Evolutionary conservation across 768 basidiomycete species (phyloP).

Genomic region (Chalciporus sphaerocephalus): DNA sequence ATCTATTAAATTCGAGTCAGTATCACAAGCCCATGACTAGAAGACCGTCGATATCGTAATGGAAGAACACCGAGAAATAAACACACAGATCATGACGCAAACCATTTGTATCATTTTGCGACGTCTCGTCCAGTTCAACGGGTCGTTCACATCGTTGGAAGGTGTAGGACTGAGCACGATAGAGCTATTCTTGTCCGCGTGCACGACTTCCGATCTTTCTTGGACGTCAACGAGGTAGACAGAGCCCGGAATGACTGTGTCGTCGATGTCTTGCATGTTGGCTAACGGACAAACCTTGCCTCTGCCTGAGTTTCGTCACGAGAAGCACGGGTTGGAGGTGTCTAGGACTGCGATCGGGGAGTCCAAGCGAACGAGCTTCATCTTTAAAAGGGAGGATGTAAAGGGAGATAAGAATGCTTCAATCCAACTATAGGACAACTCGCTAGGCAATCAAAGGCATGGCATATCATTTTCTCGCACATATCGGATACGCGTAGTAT

Average conservation of each 20-base stretch:
- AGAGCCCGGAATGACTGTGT: constrained; percentile 19
- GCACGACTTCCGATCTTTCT: constrained; percentile 9
- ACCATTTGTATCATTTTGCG: constrained; percentile 13
- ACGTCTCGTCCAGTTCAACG: constrained; percentile 18
- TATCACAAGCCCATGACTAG: too few species aligned
- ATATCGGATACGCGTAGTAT: neutral
- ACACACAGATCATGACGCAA: constrained; percentile 20
- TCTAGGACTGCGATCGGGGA: neutral
- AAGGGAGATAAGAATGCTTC: neutral
- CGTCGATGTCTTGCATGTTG: constrained; percentile 15
- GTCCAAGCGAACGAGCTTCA: neutral
- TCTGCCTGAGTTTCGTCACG: neutral
- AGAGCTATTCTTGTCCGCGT: constrained; percentile 10
- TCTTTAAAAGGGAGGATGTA: neutral
- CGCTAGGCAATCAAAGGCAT: neutral
- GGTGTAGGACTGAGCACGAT: constrained; percentile 25
- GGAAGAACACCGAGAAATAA: neutral
- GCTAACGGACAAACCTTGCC: neutral
- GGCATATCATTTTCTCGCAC: neutral
- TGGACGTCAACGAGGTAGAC: constrained; percentile 25
- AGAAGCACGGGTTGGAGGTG: neutral
- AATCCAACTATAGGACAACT: constrained; percentile 4
- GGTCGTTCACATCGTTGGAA: constrained; percentile 22
- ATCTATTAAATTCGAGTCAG: constrained; percentile 4
- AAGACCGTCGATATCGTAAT: neutral